Conservation (phyloP, 495 filamentous ascomycete genomes). For the Podospora tetraspora region DNA sequence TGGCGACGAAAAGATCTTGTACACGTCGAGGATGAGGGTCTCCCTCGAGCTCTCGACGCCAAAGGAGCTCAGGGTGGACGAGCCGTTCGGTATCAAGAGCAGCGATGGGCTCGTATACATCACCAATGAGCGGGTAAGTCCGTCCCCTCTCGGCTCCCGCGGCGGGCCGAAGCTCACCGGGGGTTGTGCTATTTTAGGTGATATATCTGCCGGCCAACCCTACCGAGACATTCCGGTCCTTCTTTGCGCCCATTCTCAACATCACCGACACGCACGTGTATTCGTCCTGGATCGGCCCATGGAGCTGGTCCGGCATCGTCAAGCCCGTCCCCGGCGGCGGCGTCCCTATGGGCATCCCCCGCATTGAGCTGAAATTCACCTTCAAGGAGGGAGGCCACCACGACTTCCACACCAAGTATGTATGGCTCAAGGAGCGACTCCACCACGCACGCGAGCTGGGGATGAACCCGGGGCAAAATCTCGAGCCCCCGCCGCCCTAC, state of each 20-base stretch:
- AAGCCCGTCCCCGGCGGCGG: slow-evolving; percentile 81
- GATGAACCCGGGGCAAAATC: slow-evolving; percentile 43
- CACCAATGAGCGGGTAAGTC: slow-evolving; percentile 79
- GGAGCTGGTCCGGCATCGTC: slow-evolving; percentile 77
- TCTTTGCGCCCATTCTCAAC: slow-evolving; percentile 80
- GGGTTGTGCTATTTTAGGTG: slow-evolving; percentile 48
- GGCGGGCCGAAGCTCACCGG: neutral
- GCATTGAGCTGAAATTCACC: slow-evolving; percentile 72
- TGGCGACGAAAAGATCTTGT: slow-evolving; percentile 43
- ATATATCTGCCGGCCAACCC: slow-evolving; percentile 77
- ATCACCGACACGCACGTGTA: slow-evolving; percentile 84
- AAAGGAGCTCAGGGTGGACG: slow-evolving; percentile 36
- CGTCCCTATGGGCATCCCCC: slow-evolving; percentile 66
- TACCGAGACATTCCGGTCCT: slow-evolving; percentile 70
- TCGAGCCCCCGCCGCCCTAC: slow-evolving; percentile 86
- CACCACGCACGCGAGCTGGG: slow-evolving; percentile 71
- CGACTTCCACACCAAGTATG: slow-evolving; percentile 81
- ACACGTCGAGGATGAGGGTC: slow-evolving; percentile 42
- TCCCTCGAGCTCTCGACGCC: slow-evolving; percentile 41
- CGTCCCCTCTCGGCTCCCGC: neutral
- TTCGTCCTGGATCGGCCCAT: slow-evolving; percentile 93
- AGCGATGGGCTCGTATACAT: slow-evolving; percentile 60
- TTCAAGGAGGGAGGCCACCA: slow-evolving; percentile 95
- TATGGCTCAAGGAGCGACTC: slow-evolving; percentile 76
- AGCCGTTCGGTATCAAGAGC: slow-evolving; percentile 44